Conservation (phyloP, 257 asterid genomes). For the Coffea eugenioides region DNA sequence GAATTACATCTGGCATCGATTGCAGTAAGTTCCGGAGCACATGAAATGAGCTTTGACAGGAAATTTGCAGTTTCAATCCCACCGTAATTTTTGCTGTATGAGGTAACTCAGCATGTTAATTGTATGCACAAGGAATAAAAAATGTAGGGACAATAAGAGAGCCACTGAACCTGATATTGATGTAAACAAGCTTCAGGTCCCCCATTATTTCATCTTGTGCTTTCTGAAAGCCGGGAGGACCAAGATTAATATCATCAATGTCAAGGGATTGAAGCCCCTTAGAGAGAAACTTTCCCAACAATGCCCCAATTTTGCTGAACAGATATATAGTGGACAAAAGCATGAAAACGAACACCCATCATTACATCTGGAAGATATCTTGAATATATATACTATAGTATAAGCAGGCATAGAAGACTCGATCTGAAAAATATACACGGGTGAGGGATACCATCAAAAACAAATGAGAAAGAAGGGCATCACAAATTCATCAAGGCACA, state of each 20-base stretch:
- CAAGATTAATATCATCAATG: conserved; percentile 73
- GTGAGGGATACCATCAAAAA: background rate
- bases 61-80: conserved; percentile 77
- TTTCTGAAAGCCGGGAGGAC: conserved; percentile 58
- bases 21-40: conserved; percentile 48
- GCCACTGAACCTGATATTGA: conserved; percentile 66
- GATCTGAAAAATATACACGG: background rate
- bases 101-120: conserved; percentile 23
- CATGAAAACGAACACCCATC: background rate
- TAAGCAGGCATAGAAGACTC: background rate
- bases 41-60: conserved; percentile 53
- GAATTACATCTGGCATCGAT: conserved; percentile 66
- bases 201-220: conserved; percentile 45
- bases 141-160: background rate
- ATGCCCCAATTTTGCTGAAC: conserved; percentile 64
- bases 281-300: conserved; percentile 61
- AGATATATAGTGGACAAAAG: conserved; percentile 14
- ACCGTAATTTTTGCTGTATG: conserved; percentile 73
- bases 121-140: conserved; percentile 7
- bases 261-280: conserved; percentile 61
- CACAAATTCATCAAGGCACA: background rate
- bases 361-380: background rate
- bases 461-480: background rate
- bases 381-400: background rate
- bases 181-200: conserved; percentile 48